Percentiles rank a stretch among this genome's conserved stretches.
phyloP scores from a whole-genome alignment of 2,329 filamentous ascomycete genomes.

The Colletotrichum brevisporum region DNA sequence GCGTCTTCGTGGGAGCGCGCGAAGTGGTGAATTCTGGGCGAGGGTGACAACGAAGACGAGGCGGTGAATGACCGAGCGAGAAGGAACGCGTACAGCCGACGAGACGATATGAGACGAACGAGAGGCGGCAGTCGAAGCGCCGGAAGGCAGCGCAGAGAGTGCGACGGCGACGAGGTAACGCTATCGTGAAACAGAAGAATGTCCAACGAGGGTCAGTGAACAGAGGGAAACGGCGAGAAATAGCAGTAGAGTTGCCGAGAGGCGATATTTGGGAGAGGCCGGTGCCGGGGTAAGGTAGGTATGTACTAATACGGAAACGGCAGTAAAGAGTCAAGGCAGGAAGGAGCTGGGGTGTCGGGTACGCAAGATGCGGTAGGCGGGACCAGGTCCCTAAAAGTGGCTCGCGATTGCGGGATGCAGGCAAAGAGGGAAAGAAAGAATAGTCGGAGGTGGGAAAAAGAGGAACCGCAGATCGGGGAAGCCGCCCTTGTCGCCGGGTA shows the following conservation, averaged over 20 bases:
- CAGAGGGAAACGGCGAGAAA: constrained; percentile 12
- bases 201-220: constrained; percentile 19
- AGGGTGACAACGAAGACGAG: constrained; percentile 1
- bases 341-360: background rate
- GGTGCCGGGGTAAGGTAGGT: no score
- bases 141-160: constrained; percentile 6
- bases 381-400: constrained; percentile 22
- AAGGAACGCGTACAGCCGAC: background rate
- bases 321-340: background rate
- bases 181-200: constrained; percentile 17
- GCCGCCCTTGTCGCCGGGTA: background rate
- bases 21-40: background rate
- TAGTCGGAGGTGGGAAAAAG: background rate
- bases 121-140: background rate
- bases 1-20: background rate
- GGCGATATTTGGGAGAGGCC: constrained; percentile 4
- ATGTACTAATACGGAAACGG: no score
- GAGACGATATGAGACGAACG: background rate
- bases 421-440: background rate
- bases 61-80: constrained; percentile 24
- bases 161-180: constrained; percentile 26
- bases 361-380: background rate
- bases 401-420: constrained; percentile 24
- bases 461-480: constrained; percentile 20
- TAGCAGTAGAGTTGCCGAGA: background rate